Base-by-base conservation (phyloP, 2,329 filamentous ascomycete species). In the Trichophyton rubrum region DNA sequence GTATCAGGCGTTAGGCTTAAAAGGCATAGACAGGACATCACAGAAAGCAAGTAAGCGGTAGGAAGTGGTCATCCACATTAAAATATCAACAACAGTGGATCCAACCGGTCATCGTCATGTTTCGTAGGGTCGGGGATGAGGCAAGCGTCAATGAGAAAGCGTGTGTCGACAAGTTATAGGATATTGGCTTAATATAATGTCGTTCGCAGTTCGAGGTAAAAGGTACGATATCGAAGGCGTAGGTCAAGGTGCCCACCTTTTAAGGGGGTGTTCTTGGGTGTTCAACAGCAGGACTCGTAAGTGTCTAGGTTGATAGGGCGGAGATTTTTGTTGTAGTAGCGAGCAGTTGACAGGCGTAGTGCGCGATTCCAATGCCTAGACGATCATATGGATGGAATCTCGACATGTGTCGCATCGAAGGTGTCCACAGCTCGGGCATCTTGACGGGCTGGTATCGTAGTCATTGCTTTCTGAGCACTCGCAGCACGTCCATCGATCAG, bases 401-500 rank as follows among this genome's bases (percentile, higher is more conserved):
- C 20, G 5, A 7, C 55, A 57, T 15, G 17, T n/a, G n/a, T 41
- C 22, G 9, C 55, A 57, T 22, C 55, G 33, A 17, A 27, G 55
- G 27, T 57, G 55, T 7, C 27, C 35, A 24, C 55, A 57, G 17
- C 11, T 22, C 6, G n/a, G n/a, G 55, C 55, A 57, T 7, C 33
- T 27, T 7, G 40, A 41, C 4, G 33, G 20, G n/a, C n/a, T 35
- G 1, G 27, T 33, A 13, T 57, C 55, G 11, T 57, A 24, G 8
- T 41, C 35, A 15, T 57, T 57, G 55, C 55, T 43, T 22, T 57
- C 35, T 1, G 35, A 41, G 55, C 55, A 57, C 15, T 43, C 30
- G 55, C 55, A 57, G 55, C 55, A 57, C 3, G 20, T 57, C 55
- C 55, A 57, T 5, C 51, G 51, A 15, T 55, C 51, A 35, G 45